phyloP scores from a whole-genome alignment of 2,329 filamentous ascomycete genomes.

The Diplodia seriata region DNA sequence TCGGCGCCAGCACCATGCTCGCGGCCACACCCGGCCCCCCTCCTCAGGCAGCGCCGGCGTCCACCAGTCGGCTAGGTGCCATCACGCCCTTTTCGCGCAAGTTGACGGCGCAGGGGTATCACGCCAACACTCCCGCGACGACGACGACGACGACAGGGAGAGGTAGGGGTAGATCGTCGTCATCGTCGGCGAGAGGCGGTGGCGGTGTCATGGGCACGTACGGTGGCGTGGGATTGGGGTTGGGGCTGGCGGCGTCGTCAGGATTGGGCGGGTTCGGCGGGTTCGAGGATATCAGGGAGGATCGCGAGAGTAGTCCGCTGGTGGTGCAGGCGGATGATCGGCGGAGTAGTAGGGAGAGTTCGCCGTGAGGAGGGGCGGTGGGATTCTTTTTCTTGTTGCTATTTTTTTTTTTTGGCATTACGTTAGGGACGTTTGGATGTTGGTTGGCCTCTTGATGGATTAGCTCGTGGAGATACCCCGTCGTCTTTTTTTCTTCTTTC shows the following conservation, averaged over 20 bases:
- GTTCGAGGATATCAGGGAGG: slow-evolving; percentile 33
- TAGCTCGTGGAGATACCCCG: too few relatives aligned
- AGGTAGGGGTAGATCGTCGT: background rate
- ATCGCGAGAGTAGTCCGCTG: background rate
- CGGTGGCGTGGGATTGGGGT: slow-evolving; percentile 16
- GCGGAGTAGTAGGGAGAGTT: slow-evolving; percentile 5
- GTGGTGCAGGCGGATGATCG: background rate
- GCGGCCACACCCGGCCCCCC: background rate
- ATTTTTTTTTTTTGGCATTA: background rate
- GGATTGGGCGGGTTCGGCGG: slow-evolving; percentile 25
- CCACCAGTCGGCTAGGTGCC: slow-evolving; percentile 36
- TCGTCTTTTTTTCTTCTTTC: too few relatives aligned
- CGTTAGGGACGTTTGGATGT: too few relatives aligned
- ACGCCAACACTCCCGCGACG: too few relatives aligned
- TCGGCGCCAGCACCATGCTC: slow-evolving; percentile 21
- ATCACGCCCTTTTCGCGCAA: slow-evolving; percentile 50
- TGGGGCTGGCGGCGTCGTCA: background rate
- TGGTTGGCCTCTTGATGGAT: too few relatives aligned
- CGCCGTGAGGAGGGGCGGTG: slow-evolving; percentile 11
- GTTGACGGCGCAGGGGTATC: slow-evolving; percentile 44
- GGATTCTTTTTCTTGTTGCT: too few relatives aligned
- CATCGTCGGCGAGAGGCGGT: too few relatives aligned
- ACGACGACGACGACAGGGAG: background rate
- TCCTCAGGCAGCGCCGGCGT: too few relatives aligned
- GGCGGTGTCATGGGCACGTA: background rate